Evolutionary conservation across 257 asterid genomes (phyloP).

Genomic region (Nicotiana undulata): DNA sequence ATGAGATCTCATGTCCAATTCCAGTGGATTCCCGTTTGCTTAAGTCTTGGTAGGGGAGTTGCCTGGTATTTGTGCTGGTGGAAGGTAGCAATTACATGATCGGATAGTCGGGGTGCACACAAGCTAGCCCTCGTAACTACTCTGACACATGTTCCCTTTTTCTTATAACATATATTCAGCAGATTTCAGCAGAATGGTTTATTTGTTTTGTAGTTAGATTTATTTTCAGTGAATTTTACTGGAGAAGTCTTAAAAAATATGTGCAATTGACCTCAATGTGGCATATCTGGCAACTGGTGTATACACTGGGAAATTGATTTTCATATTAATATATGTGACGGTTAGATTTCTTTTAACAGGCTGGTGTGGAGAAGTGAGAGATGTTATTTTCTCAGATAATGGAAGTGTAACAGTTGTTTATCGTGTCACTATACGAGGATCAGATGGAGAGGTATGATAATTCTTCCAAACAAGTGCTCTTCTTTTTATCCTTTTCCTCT

Average conservation of each 20-base stretch:
- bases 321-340: not conserved
- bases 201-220: not conserved
- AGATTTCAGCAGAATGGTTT: not conserved
- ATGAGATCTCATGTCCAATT: no score
- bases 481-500: not conserved
- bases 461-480: not conserved
- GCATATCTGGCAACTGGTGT: not conserved
- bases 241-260: not conserved
- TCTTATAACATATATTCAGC: not conserved
- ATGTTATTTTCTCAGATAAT: conserved; percentile 80
- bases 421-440: conserved; percentile 85
- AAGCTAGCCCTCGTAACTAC: not conserved
- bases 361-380: conserved; percentile 98
- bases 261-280: not conserved
- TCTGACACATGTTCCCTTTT: not conserved
- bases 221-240: not conserved
- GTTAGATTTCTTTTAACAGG: conserved; percentile 35
- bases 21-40: no score
- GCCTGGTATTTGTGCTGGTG: no score
- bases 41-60: no score
- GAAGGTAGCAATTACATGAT: no score
- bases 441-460: conserved; percentile 85
- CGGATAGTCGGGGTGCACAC: no score
- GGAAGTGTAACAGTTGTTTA: conserved; percentile 92
- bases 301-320: not conserved